These are phyloP conservation scores for Malassezia cuniculi DNA, from an alignment of 1,284 basidiomycete genomes.

Conservation along the genomic window DNA sequence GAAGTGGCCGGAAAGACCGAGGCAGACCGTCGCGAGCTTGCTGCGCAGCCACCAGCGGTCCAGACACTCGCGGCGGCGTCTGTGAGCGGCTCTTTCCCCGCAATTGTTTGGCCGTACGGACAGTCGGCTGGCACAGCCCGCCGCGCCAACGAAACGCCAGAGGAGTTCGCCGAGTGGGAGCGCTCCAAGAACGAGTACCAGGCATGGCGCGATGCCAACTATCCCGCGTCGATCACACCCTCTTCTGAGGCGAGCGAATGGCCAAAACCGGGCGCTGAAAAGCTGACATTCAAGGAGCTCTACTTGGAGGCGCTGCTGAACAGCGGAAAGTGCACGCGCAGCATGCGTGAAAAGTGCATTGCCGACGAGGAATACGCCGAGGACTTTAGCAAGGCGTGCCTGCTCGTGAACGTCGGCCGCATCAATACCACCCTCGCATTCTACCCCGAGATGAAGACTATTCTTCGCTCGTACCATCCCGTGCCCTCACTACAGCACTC, in stretches of 20 bases:
- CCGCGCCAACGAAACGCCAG: constrained; percentile 26
- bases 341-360: constrained; percentile 69
- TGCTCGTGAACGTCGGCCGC: constrained; percentile 78
- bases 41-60: constrained; percentile 6
- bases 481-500: constrained; percentile 62
- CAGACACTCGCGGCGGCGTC: constrained; percentile 9
- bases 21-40: constrained; percentile 1
- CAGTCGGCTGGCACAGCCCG: constrained; percentile 29
- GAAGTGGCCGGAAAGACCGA: background rate
- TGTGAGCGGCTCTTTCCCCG: constrained; percentile 14
- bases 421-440: constrained; percentile 87
- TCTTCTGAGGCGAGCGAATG: constrained; percentile 15
- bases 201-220: constrained; percentile 10
- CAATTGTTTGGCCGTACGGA: constrained; percentile 36
- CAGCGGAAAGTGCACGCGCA: constrained; percentile 70
- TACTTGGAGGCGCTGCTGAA: constrained; percentile 67
- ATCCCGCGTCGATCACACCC: constrained; percentile 11
- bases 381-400: constrained; percentile 64
- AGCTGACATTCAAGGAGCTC: constrained; percentile 61
- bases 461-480: constrained; percentile 67
- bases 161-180: constrained; percentile 24
- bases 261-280: constrained; percentile 24
- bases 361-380: constrained; percentile 65
- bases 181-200: constrained; percentile 2
- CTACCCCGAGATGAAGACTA: constrained; percentile 62